A percentile compares a stretch with the other conserved stretches of the same genome.
These are phyloP conservation scores for Komagataella ulmi DNA, from an alignment of 805 yeast genomes.

Conservation along the genomic window DNA sequence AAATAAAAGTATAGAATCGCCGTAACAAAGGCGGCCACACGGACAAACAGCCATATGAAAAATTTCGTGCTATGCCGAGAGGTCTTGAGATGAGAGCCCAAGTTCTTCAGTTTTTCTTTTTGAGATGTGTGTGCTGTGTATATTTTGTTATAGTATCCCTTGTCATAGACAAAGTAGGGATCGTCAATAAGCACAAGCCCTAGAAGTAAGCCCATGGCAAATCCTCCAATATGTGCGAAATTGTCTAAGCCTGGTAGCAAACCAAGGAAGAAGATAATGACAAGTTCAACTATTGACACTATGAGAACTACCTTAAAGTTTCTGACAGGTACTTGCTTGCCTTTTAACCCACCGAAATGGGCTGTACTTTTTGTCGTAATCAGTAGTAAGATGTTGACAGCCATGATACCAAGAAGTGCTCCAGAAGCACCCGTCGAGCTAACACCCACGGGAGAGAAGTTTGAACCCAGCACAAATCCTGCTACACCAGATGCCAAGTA, in stretches of 20 bases:
- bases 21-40: conserved; percentile 30
- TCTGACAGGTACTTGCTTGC: neutral
- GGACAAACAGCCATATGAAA: conserved; percentile 36
- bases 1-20: conserved; percentile 36
- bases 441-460: conserved; percentile 53
- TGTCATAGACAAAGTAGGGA: conserved; percentile 29
- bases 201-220: conserved; percentile 41
- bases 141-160: conserved; percentile 9
- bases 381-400: conserved; percentile 43
- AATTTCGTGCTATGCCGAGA: conserved; percentile 12
- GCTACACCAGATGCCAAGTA: conserved; percentile 50
- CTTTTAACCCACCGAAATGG: conserved; percentile 16
- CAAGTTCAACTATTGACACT: conserved; percentile 40
- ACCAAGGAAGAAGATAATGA: conserved; percentile 49
- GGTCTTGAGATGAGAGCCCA: neutral
- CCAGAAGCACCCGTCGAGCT: conserved; percentile 65
- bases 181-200: conserved; percentile 39
- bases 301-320: conserved; percentile 31
- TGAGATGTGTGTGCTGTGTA: neutral
- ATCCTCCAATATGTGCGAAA: conserved; percentile 67
- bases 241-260: conserved; percentile 64
- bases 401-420: conserved; percentile 55
- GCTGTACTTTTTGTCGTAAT: conserved; percentile 31
- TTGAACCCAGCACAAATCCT: conserved; percentile 58
- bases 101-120: neutral